Percentiles rank a stretch among this genome's conserved stretches.
Evolutionary conservation across 352 stramenopile species (phyloP).

Genomic region (Phytophthora pluvialis): DNA sequence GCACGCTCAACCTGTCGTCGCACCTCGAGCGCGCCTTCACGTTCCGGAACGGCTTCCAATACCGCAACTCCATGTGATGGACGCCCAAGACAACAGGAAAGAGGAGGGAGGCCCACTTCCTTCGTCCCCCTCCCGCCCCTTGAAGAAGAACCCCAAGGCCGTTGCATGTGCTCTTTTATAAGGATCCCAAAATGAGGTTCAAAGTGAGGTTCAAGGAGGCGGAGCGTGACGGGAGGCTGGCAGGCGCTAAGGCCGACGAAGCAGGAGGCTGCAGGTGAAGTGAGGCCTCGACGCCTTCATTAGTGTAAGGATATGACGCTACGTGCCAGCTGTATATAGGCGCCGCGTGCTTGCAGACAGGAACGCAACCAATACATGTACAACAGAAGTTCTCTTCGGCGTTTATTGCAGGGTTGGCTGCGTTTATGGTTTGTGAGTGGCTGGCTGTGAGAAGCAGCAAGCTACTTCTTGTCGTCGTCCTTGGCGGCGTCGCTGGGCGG

Average conservation of each 20-base stretch:
- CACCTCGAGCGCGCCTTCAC: slow-evolving; percentile 78
- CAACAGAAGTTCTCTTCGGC: slow-evolving; percentile 28
- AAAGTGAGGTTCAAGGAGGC: slow-evolving; percentile 29
- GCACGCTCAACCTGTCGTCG: slow-evolving; percentile 73
- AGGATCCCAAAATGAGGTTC: slow-evolving; percentile 13
- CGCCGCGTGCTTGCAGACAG: slow-evolving; percentile 19
- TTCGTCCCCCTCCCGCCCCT: neutral
- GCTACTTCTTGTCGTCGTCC: slow-evolving; percentile 36
- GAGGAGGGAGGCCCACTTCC: neutral
- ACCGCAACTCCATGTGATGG: slow-evolving; percentile 47
- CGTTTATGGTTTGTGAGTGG: slow-evolving; percentile 24
- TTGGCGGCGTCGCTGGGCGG: slow-evolving; percentile 17
- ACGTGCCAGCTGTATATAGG: slow-evolving; percentile 33
- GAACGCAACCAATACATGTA: slow-evolving; percentile 40
- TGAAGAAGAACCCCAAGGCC: slow-evolving; percentile 15
- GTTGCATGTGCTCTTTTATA: slow-evolving; percentile 38
- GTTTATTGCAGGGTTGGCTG: slow-evolving; percentile 27
- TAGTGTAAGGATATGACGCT: slow-evolving; percentile 32
- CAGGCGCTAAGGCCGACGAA: neutral
- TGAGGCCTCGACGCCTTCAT: slow-evolving; percentile 12
- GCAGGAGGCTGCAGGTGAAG: slow-evolving; percentile 5
- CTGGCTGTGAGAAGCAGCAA: slow-evolving; percentile 15
- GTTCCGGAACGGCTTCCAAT: slow-evolving; percentile 56
- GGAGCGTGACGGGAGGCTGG: neutral
- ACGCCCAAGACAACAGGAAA: neutral